These are phyloP conservation scores for Trametes polyzona DNA, from an alignment of 1,284 basidiomycete genomes.

Conservation along the genomic window DNA sequence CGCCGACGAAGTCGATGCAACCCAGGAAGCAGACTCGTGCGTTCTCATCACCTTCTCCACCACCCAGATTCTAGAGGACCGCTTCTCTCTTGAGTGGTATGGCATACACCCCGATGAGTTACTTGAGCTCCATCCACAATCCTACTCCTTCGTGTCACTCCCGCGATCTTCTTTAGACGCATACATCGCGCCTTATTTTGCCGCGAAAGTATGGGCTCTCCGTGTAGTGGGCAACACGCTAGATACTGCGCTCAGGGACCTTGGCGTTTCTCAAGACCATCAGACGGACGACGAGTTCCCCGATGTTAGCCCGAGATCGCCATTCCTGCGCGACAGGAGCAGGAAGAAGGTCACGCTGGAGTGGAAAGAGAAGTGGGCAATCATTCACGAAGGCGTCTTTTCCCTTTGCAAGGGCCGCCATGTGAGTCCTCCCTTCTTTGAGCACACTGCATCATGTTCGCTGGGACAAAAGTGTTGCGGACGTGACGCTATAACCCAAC, in stretches of 20 bases:
- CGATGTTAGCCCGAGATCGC: slow-evolving; percentile 19
- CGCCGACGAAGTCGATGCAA: background rate
- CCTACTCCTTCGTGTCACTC: slow-evolving; percentile 45
- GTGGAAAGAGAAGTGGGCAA: slow-evolving; percentile 68
- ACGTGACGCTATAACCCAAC: background rate
- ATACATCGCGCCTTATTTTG: slow-evolving; percentile 72
- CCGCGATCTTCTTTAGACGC: slow-evolving; percentile 45
- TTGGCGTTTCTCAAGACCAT: slow-evolving; percentile 15
- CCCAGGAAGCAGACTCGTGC: slow-evolving; percentile 29
- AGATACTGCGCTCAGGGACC: slow-evolving; percentile 21
- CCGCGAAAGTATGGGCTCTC: slow-evolving; percentile 59
- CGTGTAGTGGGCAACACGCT: slow-evolving; percentile 44
- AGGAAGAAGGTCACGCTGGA: slow-evolving; percentile 45
- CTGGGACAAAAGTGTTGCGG: background rate
- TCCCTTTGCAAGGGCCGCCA: slow-evolving; percentile 56
- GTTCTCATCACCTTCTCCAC: slow-evolving; percentile 66
- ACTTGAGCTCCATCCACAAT: slow-evolving; percentile 59
- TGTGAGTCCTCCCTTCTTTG: slow-evolving; percentile 42
- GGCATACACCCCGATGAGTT: slow-evolving; percentile 61
- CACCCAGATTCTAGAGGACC: slow-evolving; percentile 68
- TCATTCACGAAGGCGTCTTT: slow-evolving; percentile 60
- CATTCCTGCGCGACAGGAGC: slow-evolving; percentile 22
- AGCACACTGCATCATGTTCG: background rate
- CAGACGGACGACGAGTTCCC: slow-evolving; percentile 15
- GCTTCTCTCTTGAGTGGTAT: slow-evolving; percentile 59